phyloP scores from a whole-genome alignment of 2,329 filamentous ascomycete species.

The Mycosphaerella sp. region DNA sequence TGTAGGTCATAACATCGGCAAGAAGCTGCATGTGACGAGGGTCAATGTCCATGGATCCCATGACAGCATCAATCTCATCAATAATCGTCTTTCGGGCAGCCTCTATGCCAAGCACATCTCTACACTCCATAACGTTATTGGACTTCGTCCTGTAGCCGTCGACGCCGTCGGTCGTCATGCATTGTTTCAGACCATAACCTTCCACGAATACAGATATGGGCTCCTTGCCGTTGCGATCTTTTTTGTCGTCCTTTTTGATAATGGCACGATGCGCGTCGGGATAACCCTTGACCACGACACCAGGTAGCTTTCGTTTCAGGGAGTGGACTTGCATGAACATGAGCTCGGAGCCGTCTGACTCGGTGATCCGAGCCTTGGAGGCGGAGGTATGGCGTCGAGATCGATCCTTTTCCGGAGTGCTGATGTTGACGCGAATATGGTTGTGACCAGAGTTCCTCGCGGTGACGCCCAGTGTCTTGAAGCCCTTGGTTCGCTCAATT shows the following conservation, averaged over 20 bases:
- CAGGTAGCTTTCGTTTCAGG: slow-evolving; percentile 73
- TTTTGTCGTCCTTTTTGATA: slow-evolving; percentile 68
- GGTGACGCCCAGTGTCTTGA: slow-evolving; percentile 52
- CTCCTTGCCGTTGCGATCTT: slow-evolving; percentile 58
- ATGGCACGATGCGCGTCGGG: slow-evolving; percentile 79
- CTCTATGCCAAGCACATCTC: slow-evolving; percentile 86
- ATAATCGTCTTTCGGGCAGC: slow-evolving; percentile 87
- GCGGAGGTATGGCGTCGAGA: slow-evolving; percentile 34
- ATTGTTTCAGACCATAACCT: slow-evolving; percentile 81
- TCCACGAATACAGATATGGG: slow-evolving; percentile 65
- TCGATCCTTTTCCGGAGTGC: slow-evolving; percentile 39
- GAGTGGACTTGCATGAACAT: slow-evolving; percentile 75
- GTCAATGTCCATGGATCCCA: slow-evolving; percentile 93
- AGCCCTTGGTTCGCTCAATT: slow-evolving; percentile 74
- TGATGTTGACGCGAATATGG: slow-evolving; percentile 65
- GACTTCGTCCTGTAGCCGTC: slow-evolving; percentile 66
- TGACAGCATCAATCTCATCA: slow-evolving; percentile 78
- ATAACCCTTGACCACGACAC: slow-evolving; percentile 85
- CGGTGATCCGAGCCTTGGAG: slow-evolving; percentile 34
- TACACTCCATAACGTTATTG: slow-evolving; percentile 87
- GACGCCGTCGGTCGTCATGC: slow-evolving; percentile 91
- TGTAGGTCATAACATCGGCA: slow-evolving; percentile 98
- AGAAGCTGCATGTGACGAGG: slow-evolving; percentile 96
- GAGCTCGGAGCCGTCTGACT: slow-evolving; percentile 51
- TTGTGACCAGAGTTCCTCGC: slow-evolving; percentile 25